Conservation (phyloP, 179 eudicot species). For the Beta corolliflora region DNA sequence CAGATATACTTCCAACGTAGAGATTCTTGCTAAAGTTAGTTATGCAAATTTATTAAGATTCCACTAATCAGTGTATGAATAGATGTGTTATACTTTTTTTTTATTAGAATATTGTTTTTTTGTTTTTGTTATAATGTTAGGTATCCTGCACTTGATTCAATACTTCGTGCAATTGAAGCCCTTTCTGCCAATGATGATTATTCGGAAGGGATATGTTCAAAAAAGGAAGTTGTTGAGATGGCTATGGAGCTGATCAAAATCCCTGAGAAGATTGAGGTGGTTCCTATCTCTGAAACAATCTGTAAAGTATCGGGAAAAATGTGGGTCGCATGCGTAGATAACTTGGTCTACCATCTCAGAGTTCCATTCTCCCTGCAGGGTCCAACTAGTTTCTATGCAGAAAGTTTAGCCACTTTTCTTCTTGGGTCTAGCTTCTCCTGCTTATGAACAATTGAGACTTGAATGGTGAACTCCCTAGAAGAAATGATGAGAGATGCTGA, state of each 20-base stretch:
- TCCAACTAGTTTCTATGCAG: background rate
- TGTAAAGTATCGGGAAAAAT: background rate
- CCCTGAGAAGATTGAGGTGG: conserved; percentile 86
- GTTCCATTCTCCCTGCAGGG: background rate
- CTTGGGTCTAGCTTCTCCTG: background rate
- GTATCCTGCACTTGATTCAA: conserved; percentile 68
- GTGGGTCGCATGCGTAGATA: background rate
- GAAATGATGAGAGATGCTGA: background rate
- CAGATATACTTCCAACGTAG: background rate
- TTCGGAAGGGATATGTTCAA: conserved; percentile 66
- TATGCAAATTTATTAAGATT: background rate
- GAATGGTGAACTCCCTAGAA: background rate
- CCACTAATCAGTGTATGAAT: background rate
- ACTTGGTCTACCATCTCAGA: background rate
- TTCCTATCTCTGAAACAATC: background rate
- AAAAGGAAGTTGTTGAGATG: conserved; percentile 61
- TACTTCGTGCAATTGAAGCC: conserved; percentile 83
- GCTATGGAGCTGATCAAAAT: conserved; percentile 65
- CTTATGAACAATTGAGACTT: background rate
- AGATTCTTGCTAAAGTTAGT: background rate
- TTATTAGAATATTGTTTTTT: background rate
- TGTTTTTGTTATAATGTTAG: conserved; percentile 35
- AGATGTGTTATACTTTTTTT: background rate
- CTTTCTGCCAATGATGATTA: conserved; percentile 69
- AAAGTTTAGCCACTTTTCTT: background rate